Conservation (phyloP, 352 stramenopile species). For the Phytophthora cactorum region DNA sequence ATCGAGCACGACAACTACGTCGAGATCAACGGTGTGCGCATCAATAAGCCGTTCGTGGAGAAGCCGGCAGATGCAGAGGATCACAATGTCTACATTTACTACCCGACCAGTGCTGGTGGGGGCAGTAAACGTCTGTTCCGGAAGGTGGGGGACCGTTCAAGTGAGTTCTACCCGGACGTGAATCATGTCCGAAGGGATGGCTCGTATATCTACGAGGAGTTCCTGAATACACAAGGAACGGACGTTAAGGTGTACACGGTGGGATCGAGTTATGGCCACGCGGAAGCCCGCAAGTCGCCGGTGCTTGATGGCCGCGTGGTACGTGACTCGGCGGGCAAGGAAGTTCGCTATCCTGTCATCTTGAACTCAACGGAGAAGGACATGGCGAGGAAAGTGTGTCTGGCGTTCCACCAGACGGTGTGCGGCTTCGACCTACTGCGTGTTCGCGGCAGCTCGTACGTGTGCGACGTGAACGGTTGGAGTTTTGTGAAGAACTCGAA, state of each 20-base stretch:
- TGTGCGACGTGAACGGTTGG: constrained; percentile 99
- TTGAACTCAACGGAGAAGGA: constrained; percentile 98
- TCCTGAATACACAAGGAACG: constrained; percentile 99
- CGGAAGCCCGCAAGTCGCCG: constrained; percentile 98
- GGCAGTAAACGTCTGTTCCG: constrained; percentile 99
- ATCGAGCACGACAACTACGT: constrained; percentile 88
- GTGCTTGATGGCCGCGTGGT: constrained; percentile 96
- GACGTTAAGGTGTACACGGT: constrained; percentile 99
- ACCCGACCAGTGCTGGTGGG: constrained; percentile 96
- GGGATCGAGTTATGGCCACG: constrained; percentile 98
- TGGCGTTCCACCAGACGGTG: constrained; percentile 98
- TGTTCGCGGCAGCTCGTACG: constrained; percentile 92
- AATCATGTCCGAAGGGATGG: constrained; percentile 96
- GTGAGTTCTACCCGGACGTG: constrained; percentile 97
- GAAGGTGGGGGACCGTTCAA: constrained; percentile 95
- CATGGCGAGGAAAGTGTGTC: constrained; percentile 94
- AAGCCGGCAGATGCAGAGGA: constrained; percentile 99
- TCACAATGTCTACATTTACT: constrained; percentile 99
- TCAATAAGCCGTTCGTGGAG: constrained; percentile 99
- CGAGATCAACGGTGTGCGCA: constrained; percentile 93
- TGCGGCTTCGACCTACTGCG: constrained; percentile 99
- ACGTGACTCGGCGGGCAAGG: constrained; percentile 97
- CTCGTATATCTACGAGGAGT: constrained; percentile 98
- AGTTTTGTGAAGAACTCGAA: constrained; percentile 98
- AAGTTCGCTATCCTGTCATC: constrained; percentile 99